phyloP scores from a whole-genome alignment of 192 early-diverging fungal species.

The Podila epigama region DNA sequence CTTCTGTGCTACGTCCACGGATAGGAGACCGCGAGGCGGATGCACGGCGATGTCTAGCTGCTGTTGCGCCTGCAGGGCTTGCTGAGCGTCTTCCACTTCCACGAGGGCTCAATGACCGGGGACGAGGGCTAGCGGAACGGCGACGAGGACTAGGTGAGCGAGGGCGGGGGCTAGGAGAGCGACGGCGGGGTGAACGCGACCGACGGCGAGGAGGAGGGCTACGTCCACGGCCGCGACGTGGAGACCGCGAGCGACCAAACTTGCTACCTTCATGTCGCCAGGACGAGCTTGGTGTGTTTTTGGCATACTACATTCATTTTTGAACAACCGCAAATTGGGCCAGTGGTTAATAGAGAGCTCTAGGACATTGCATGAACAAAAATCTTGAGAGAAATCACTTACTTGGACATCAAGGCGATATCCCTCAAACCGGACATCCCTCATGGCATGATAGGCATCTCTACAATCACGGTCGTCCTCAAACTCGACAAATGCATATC shows the following conservation, averaged over 20 bases:
- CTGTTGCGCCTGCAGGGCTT: no score
- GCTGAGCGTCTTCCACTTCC: slow-evolving; percentile 29
- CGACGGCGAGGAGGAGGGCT: slow-evolving; percentile 17
- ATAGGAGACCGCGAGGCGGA: slow-evolving; percentile 42
- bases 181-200: slow-evolving; percentile 38
- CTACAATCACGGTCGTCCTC: slow-evolving; percentile 90
- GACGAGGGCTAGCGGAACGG: slow-evolving; percentile 55
- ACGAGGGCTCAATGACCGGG: slow-evolving; percentile 29
- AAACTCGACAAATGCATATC: slow-evolving; percentile 97
- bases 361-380: no score
- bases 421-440: slow-evolving; percentile 83
- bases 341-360: background rate
- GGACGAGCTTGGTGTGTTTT: slow-evolving; percentile 78
- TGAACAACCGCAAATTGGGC: background rate
- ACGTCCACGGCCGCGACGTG: slow-evolving; percentile 50
- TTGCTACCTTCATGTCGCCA: slow-evolving; percentile 75
- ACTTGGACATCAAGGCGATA: slow-evolving; percentile 83
- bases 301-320: slow-evolving; percentile 74
- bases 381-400: slow-evolving; percentile 4
- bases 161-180: slow-evolving; percentile 51
- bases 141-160: slow-evolving; percentile 45
- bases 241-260: background rate
- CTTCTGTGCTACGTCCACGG: background rate
- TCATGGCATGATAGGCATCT: slow-evolving; percentile 95
- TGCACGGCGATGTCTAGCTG: slow-evolving; percentile 20